phyloP scores from a whole-genome alignment of 371 early-diverging fungal species.

The Lichtheimia corymbifera region DNA sequence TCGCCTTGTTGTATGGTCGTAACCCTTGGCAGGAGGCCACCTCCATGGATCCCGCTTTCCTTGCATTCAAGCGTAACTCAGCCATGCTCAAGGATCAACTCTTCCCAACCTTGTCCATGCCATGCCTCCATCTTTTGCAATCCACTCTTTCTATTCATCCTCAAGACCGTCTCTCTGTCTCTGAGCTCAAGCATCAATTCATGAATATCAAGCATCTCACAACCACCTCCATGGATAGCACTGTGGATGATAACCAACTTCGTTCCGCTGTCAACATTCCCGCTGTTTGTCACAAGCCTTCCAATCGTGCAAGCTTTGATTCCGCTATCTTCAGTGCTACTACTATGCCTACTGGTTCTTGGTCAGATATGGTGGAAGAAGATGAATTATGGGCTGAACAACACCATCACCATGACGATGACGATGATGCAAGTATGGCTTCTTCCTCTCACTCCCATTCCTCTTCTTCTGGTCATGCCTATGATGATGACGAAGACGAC shows the following conservation, averaged over 20 bases:
- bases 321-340: constrained; percentile 36
- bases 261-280: constrained; percentile 21
- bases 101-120: constrained; percentile 48
- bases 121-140: constrained; percentile 34
- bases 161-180: constrained; percentile 23
- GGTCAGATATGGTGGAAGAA: constrained; percentile 50
- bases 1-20: constrained; percentile 73
- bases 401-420: constrained; percentile 1
- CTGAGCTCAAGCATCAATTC: constrained; percentile 26
- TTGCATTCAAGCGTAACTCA: constrained; percentile 49
- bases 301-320: constrained; percentile 28
- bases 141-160: constrained; percentile 24
- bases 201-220: constrained; percentile 10
- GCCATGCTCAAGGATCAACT: constrained; percentile 36
- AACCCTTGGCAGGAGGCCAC: constrained; percentile 79
- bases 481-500: constrained; percentile 29
- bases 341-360: constrained; percentile 19
- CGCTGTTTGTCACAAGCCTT: constrained; percentile 8
- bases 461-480: background rate
- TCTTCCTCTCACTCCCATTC: background rate
- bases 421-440: background rate
- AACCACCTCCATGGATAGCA: constrained; percentile 7
- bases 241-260: constrained; percentile 6
- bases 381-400: constrained; percentile 13
- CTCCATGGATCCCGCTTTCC: constrained; percentile 49